Evolutionary conservation across 768 basidiomycete species (phyloP), one percentile per base, ranked within the genome.

Genomic region (Russula earlei): DNA sequence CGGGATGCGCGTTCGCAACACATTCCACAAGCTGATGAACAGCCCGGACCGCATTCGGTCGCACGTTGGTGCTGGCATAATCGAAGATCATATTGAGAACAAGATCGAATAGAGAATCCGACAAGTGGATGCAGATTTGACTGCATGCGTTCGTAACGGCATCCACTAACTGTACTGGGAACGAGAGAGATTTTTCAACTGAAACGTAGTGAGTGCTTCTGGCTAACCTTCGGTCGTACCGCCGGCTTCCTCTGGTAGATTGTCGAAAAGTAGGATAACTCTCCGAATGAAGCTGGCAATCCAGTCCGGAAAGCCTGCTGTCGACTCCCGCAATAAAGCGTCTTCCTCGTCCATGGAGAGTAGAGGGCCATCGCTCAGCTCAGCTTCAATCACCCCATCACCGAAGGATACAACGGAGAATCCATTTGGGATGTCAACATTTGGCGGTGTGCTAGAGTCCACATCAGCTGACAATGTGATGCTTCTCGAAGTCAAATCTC

Each of bases 21-120:
- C 87, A 89, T 69, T 87, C 83, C 33, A 93, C 85, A 4, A 96
- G 74, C 61, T 90, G 84, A 63, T 91, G 88, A 25, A 93, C 86
- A 3, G 86, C 88, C 53, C 88, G 81, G 41, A 92, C 87, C 22
- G 89, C 86, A 67, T 93, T 94, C 24, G 88, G 77, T 24, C 90
- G 84, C 25, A 89, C 85, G 58, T 83, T 86, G 14, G 81, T 83
- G 63, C 83, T 87, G 15, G 84, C 84, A 65, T 92, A 91, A 65
- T 91, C 83, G 67, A 77, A 87, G 54, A 93, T 80, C 76, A 91
- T 83, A 62, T 89, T 85, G 44, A 93, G 72, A 4, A 86, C 88
- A 58, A 88, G 74, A 63, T 91, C 86, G 67, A 82, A 92, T 20
- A 92, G 72, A 2, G 80, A 75, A 40, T 84, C 83, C 0, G 85